These are phyloP conservation scores for Saccharomycodes ludwigii DNA, from an alignment of 805 yeast species.

Conservation along the genomic window DNA sequence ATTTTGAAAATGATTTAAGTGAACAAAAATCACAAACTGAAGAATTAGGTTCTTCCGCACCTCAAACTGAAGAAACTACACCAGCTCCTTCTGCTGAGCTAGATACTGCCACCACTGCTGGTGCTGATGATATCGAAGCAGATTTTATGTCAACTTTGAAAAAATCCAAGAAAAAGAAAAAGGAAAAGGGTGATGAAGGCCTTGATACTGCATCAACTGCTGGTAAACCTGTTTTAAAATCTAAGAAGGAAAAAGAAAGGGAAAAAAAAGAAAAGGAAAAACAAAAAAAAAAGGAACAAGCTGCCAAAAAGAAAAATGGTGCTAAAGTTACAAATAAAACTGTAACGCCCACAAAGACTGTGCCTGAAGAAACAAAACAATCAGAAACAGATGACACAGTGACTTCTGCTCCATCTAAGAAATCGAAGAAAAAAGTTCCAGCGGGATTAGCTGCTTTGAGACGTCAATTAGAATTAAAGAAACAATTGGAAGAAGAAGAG, in stretches of 20 bases:
- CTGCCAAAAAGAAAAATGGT: conserved; percentile 57
- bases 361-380: conserved; percentile 23
- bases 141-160: conserved; percentile 80
- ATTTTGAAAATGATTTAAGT: conserved; percentile 38
- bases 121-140: conserved; percentile 37
- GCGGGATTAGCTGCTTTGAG: conserved; percentile 88
- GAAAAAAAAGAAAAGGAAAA: conserved; percentile 91
- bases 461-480: conserved; percentile 78
- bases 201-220: conserved; percentile 36
- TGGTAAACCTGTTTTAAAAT: conserved; percentile 60
- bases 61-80: conserved; percentile 14
- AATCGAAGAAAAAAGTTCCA: conserved; percentile 68
- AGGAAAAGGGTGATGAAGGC: conserved; percentile 51
- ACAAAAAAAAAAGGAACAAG: conserved; percentile 80
- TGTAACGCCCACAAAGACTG: conserved; percentile 26
- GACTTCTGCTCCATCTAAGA: conserved; percentile 26
- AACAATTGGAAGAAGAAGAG: conserved; percentile 79
- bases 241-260: conserved; percentile 89
- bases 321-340: conserved; percentile 21
- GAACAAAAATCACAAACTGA: conserved; percentile 30
- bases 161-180: conserved; percentile 65
- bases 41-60: conserved; percentile 31
- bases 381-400: too few relatives aligned
- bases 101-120: conserved; percentile 22
- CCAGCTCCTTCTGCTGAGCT: conserved; percentile 14